Evolutionary conservation across 169 alveolate species (phyloP), one percentile per base, ranked within the genome.

Genomic region (Plasmodium coatneyi): DNA sequence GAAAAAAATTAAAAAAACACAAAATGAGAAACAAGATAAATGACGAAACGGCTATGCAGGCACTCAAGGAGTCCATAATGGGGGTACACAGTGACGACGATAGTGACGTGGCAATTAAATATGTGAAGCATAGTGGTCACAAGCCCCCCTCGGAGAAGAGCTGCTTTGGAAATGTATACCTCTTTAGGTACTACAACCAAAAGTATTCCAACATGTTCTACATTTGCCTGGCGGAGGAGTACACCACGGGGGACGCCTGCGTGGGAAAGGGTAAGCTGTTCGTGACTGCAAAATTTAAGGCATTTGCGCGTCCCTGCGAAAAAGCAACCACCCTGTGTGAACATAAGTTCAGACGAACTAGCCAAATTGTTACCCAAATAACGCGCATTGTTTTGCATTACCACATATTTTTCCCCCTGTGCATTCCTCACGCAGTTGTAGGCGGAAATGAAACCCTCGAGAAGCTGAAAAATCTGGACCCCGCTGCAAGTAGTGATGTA

Each of bases 151-250:
- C 22, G 54, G 90, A 79, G 82, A 70, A 41, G 9, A 80, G 22
- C 49, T 66, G 79, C 25, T 89, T 56, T 79, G 94, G 94, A 32
- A 89, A 89, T 36, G 54, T 89, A 46, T 89, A 89, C 71, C 41
- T 89, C 46, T 89, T 46, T 66, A 89, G 82, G 41, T 89, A 89
- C 71, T 89, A 89, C 76, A 89, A 89, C n/a, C 91, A 89, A 16
- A 89, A 66, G 60, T 89, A 89, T 52, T 78, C 94, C 5, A 89
- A 89, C 54, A 80, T 89, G 91, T 89, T 89, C 82, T 89, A 89
- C 43, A 89, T 89, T 25, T 79, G 79, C 41, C 34, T 89, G 49
- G 41, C 94, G 28, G 90, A 89, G 70, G 80, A 89, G 16, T 56
- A 89, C 49, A 30, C 14, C 66, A 80, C 82, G n/a, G 34, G 54